phyloP scores from a whole-genome alignment of 371 early-diverging fungal genomes.

The Mortierella sp. region DNA sequence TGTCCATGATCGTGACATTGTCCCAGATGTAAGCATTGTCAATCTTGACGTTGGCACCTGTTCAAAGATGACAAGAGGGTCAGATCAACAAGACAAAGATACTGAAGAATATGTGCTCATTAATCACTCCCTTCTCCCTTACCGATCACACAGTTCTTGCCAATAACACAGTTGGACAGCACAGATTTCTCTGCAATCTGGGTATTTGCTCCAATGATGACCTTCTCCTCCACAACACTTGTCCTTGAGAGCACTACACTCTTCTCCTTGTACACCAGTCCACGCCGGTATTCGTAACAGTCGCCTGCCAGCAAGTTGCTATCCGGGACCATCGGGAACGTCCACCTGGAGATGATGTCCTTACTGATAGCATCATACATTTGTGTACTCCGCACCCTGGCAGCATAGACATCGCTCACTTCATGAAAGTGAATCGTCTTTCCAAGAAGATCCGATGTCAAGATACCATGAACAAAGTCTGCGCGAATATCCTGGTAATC shows the following conservation, averaged over 20 bases:
- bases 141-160: constrained; percentile 84
- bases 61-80: not conserved
- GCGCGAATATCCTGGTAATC: constrained; percentile 93
- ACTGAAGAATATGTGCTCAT: not conserved
- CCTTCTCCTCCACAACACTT: constrained; percentile 81
- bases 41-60: constrained; percentile 75
- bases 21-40: constrained; percentile 90
- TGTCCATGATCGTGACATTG: constrained; percentile 72
- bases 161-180: constrained; percentile 84
- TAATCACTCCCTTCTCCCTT: not conserved
- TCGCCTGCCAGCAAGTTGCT: constrained; percentile 75
- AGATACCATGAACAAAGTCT: constrained; percentile 93
- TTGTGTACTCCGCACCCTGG: constrained; percentile 82
- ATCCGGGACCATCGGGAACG: constrained; percentile 94
- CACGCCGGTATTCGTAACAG: constrained; percentile 78
- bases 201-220: constrained; percentile 83
- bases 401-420: constrained; percentile 83
- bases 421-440: constrained; percentile 90
- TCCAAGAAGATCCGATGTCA: constrained; percentile 89
- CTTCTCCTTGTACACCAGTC: constrained; percentile 87
- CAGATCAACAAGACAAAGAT: not conserved
- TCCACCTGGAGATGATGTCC: constrained; percentile 92
- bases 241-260: constrained; percentile 82
- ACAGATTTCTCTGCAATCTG: constrained; percentile 79
- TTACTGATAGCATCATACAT: constrained; percentile 88